These are phyloP conservation scores for Macrocybe gigantea DNA, from an alignment of 768 basidiomycete species.

Conservation along the genomic window DNA sequence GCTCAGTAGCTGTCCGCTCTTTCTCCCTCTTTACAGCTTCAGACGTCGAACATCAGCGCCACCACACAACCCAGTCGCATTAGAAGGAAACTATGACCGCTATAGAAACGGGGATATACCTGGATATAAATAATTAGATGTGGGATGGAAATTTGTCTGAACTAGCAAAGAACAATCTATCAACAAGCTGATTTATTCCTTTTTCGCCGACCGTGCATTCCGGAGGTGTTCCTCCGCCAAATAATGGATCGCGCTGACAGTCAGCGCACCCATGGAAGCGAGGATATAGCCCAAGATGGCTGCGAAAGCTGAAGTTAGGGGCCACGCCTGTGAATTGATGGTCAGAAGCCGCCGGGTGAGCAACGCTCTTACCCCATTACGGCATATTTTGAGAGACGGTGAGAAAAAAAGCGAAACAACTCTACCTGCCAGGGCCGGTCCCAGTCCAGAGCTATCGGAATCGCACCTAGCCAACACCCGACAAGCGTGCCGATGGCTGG, in stretches of 20 bases:
- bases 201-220: constrained; percentile 13
- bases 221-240: constrained; percentile 33
- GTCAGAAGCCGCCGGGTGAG: not conserved
- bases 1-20: constrained; percentile 10
- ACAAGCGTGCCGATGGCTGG: constrained; percentile 66
- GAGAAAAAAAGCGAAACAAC: constrained; percentile 6
- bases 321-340: constrained; percentile 61
- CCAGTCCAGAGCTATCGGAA: constrained; percentile 94
- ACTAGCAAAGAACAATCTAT: not conserved
- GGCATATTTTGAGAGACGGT: too few species aligned
- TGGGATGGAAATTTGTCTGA: not conserved
- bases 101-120: not conserved
- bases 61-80: not conserved
- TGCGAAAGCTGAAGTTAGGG: constrained; percentile 71
- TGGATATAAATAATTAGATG: too few species aligned
- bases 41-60: too few species aligned
- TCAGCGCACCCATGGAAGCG: constrained; percentile 52
- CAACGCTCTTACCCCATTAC: not conserved
- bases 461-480: constrained; percentile 77
- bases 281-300: constrained; percentile 63
- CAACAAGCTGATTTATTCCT: constrained; percentile 4
- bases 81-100: not conserved
- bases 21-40: not conserved
- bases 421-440: constrained; percentile 95
- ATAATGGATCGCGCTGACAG: constrained; percentile 29